These are phyloP conservation scores for Cenchrus americanus DNA, from an alignment of 176 grass and related monocot genomes.

Conservation along the genomic window DNA sequence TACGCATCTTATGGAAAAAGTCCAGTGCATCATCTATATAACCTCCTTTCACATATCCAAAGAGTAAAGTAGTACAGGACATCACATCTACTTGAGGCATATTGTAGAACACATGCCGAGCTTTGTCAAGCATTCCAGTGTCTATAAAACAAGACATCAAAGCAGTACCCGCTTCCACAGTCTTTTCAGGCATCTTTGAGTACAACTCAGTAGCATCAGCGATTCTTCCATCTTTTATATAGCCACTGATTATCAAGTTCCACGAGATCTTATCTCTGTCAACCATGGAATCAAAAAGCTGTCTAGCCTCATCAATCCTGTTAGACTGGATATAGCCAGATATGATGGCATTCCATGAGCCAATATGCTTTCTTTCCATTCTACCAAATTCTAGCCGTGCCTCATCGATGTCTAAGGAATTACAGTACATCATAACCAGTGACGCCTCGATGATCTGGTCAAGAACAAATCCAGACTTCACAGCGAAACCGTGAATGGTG, in stretches of 20 bases:
- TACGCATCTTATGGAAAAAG: constrained; percentile 61
- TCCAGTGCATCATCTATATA: constrained; percentile 53
- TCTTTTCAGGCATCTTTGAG: constrained; percentile 67
- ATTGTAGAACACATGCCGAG: constrained; percentile 53
- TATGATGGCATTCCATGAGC: constrained; percentile 65
- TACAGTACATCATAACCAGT: constrained; percentile 69
- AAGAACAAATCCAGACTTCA: constrained; percentile 59
- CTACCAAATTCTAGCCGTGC: constrained; percentile 67
- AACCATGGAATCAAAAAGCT: constrained; percentile 60
- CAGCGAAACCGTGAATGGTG: constrained; percentile 54
- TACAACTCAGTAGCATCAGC: constrained; percentile 55
- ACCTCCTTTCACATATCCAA: constrained; percentile 72
- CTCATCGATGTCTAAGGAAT: constrained; percentile 45
- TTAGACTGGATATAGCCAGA: constrained; percentile 50
- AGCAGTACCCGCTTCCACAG: constrained; percentile 55
- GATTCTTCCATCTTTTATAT: constrained; percentile 62
- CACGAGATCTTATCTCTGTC: constrained; percentile 63
- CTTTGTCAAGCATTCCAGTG: constrained; percentile 61
- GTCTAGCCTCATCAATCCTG: constrained; percentile 54
- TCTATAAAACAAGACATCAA: constrained; percentile 69
- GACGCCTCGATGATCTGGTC: constrained; percentile 56
- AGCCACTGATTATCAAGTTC: constrained; percentile 66
- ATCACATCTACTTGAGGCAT: constrained; percentile 55
- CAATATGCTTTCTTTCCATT: constrained; percentile 60
- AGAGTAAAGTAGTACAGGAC: constrained; percentile 62